phyloP scores from a whole-genome alignment of 2,329 filamentous ascomycete genomes.

The Zasmidium citrigriseum region DNA sequence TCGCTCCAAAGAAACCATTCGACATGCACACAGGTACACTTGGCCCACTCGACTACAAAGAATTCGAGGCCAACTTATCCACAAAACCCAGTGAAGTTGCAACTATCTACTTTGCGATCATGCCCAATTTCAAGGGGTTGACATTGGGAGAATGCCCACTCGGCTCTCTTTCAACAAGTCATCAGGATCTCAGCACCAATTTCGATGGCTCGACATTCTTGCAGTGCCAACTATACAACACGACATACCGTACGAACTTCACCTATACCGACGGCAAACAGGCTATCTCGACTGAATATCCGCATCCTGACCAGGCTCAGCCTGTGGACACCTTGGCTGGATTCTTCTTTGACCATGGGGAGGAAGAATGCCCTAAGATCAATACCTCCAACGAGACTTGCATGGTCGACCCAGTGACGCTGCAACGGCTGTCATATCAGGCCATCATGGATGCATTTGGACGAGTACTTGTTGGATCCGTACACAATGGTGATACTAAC shows the following conservation, averaged over 20 bases:
- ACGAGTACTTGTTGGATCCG: neutral
- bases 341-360: too few relatives aligned
- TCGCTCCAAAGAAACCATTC: neutral
- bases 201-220: constrained; percentile 1
- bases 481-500: neutral
- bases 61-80: neutral
- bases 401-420: neutral
- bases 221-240: constrained; percentile 5
- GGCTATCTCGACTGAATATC: neutral
- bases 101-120: constrained; percentile 2
- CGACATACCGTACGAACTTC: constrained; percentile 1
- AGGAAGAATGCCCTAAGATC: too few relatives aligned
- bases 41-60: constrained; percentile 2
- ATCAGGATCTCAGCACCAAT: neutral
- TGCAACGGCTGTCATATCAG: constrained; percentile 2
- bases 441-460: constrained; percentile 7
- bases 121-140: neutral
- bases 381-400: neutral
- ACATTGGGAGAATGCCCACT: constrained; percentile 1
- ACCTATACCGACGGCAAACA: constrained; percentile 3
- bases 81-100: constrained; percentile 3
- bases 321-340: constrained; percentile 4
- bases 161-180: too few relatives aligned
- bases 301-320: neutral
- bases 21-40: constrained; percentile 4